Percentiles rank a stretch among this genome's conserved stretches.
These are phyloP conservation scores for Sclerotinia trifoliorum DNA, from an alignment of 2,329 filamentous ascomycete genomes.

Conservation along the genomic window DNA sequence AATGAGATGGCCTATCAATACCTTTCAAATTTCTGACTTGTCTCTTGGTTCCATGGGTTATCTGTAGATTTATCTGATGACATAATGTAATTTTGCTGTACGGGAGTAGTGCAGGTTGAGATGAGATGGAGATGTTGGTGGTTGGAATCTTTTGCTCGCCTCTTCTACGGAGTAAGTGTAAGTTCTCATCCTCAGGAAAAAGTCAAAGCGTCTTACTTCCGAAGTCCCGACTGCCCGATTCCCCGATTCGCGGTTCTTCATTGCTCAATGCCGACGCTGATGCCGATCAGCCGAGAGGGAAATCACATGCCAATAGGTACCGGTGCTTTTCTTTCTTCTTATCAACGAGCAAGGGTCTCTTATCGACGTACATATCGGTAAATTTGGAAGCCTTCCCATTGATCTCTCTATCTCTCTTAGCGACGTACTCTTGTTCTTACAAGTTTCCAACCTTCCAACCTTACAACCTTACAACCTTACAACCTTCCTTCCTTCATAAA, in stretches of 20 bases:
- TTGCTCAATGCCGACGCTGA: background rate
- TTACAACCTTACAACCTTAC: background rate
- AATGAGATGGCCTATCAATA: constrained; percentile 40
- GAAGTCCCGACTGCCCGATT: background rate
- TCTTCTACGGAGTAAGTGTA: background rate
- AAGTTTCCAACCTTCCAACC: too few relatives aligned
- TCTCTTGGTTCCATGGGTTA: constrained; percentile 56
- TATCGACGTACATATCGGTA: background rate
- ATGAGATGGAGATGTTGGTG: constrained; percentile 4
- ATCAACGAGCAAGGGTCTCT: background rate
- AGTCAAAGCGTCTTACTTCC: constrained; percentile 1
- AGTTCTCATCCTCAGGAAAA: background rate
- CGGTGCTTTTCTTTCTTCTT: constrained; percentile 8
- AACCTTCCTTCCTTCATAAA: background rate
- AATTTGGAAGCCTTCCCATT: background rate
- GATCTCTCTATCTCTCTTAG: background rate
- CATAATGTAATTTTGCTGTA: constrained; percentile 26
- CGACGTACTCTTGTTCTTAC: too few relatives aligned
- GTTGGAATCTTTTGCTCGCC: background rate
- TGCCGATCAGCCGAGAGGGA: background rate
- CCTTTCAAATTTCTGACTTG: constrained; percentile 64
- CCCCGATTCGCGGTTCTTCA: background rate
- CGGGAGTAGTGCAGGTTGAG: background rate
- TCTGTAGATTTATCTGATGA: constrained; percentile 37
- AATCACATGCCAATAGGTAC: background rate